These are phyloP conservation scores for Yamadazyma takamatsuzukensis DNA, from an alignment of 805 yeast species.

Conservation along the genomic window DNA sequence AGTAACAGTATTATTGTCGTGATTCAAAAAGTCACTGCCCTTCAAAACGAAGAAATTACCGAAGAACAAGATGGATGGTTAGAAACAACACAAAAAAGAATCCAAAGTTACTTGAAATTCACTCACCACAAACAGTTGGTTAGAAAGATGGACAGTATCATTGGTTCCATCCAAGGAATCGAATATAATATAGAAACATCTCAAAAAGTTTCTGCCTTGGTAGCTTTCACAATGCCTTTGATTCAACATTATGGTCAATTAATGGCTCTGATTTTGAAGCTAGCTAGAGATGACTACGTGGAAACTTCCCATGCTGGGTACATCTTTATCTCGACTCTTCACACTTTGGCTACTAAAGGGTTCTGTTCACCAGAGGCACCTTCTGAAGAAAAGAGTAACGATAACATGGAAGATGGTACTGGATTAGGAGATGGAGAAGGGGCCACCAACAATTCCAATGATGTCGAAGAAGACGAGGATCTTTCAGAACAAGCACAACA, in stretches of 20 bases:
- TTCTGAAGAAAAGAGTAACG: slow-evolving; percentile 55
- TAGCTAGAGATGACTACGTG: slow-evolving; percentile 46
- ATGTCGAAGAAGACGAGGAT: slow-evolving; percentile 90
- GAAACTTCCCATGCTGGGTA: slow-evolving; percentile 60
- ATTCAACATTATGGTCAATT: slow-evolving; percentile 56
- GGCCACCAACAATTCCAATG: slow-evolving; percentile 74
- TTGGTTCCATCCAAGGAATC: slow-evolving; percentile 28
- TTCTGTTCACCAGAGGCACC: slow-evolving; percentile 91
- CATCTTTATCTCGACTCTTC: slow-evolving; percentile 52
- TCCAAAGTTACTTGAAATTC: slow-evolving; percentile 38
- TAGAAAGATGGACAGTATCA: slow-evolving; percentile 29
- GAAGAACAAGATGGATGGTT: slow-evolving; percentile 70
- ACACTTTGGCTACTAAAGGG: slow-evolving; percentile 69
- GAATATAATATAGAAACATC: slow-evolving; percentile 40
- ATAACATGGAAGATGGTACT: slow-evolving; percentile 76
- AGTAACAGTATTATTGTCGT: slow-evolving; percentile 60
- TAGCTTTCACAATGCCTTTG: slow-evolving; percentile 60
- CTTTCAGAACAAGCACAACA: slow-evolving; percentile 73
- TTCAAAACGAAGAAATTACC: slow-evolving; percentile 27
- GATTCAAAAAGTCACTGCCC: slow-evolving; percentile 55
- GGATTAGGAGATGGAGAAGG: slow-evolving; percentile 94
- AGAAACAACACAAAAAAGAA: slow-evolving; percentile 41
- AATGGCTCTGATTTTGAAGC: slow-evolving; percentile 38
- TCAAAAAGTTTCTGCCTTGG: slow-evolving; percentile 41
- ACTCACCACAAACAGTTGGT: slow-evolving; percentile 38